These are phyloP conservation scores for Dalbergia cultrata DNA, from an alignment of 306 rosid species.

Conservation along the genomic window DNA sequence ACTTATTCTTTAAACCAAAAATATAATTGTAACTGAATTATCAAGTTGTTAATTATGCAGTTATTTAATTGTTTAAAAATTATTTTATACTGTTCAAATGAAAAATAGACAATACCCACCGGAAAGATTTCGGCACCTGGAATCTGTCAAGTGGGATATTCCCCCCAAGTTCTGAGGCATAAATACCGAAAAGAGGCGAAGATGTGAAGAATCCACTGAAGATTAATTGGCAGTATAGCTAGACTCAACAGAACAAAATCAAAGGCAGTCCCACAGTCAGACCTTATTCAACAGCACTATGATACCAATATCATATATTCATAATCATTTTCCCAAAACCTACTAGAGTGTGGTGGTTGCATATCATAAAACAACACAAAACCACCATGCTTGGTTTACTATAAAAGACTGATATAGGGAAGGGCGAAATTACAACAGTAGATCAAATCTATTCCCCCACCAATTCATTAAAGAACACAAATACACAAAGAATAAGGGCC, in stretches of 20 bases:
- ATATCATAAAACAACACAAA: conserved; percentile 26
- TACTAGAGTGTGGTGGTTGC: conserved; percentile 3
- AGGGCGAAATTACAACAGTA: conserved; percentile 17
- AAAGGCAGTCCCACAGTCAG: not conserved
- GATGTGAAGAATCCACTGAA: not conserved
- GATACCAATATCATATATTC: not conserved
- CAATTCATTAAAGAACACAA: conserved; percentile 24
- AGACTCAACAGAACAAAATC: conserved; percentile 4
- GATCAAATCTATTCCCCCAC: conserved; percentile 3
- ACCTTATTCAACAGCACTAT: not conserved
- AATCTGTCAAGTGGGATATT: not conserved
- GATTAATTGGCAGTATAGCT: conserved; percentile 3
- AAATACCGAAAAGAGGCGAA: not conserved
- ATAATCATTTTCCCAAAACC: not conserved
- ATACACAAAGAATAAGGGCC: conserved; percentile 30
- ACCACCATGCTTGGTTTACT: conserved; percentile 30
- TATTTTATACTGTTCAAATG: not conserved
- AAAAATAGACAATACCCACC: not conserved
- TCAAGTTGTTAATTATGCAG: not conserved
- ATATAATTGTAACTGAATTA: not conserved
- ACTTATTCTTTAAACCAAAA: no score
- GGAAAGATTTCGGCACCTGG: not conserved
- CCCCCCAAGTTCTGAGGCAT: not conserved
- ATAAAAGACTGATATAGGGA: not conserved
- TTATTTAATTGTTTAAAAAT: not conserved